Evolutionary conservation across 345 rosid genomes (phyloP).

Genomic region (Rhizophora apiculata): DNA sequence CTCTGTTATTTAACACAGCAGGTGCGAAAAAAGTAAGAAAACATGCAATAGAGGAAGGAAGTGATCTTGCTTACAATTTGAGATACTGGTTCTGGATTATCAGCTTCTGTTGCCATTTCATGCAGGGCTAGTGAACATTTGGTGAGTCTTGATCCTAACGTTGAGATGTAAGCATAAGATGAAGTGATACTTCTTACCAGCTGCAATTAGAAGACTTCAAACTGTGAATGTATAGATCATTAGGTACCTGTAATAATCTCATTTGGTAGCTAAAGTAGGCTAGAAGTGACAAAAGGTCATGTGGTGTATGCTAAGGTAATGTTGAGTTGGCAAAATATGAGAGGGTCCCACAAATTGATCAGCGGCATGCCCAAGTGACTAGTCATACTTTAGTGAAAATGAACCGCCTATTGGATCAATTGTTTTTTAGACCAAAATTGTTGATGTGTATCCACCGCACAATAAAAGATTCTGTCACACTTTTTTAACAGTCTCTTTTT

Average conservation of each 20-base stretch:
- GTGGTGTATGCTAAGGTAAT: conserved; percentile 30
- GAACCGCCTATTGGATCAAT: conserved; percentile 9
- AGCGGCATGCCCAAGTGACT: conserved; percentile 29
- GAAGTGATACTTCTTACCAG: not conserved
- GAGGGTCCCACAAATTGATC: conserved; percentile 41
- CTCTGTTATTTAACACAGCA: not conserved
- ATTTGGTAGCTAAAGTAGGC: conserved; percentile 34
- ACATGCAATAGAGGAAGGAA: conserved; percentile 8
- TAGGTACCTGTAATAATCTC: conserved; percentile 24
- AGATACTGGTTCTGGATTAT: conserved; percentile 33
- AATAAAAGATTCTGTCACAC: conserved; percentile 14
- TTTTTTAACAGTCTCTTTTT: conserved; percentile 21
- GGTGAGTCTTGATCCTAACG: conserved; percentile 8
- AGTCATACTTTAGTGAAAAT: conserved; percentile 8
- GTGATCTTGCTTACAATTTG: conserved; percentile 36
- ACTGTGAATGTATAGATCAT: conserved; percentile 31
- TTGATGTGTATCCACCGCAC: conserved; percentile 18
- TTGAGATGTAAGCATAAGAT: not conserved
- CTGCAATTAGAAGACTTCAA: conserved; percentile 12
- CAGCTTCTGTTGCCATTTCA: conserved; percentile 65
- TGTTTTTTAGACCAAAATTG: not conserved
- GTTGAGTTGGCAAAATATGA: conserved; percentile 52
- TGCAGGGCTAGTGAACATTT: conserved; percentile 10
- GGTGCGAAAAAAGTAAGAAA: not conserved
- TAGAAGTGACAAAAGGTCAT: conserved; percentile 48